A percentile compares a stretch with the other conserved stretches of the same genome.
These are phyloP conservation scores for Neophaeococcomyces aloes DNA, from an alignment of 2,329 filamentous ascomycete genomes.

Conservation along the genomic window DNA sequence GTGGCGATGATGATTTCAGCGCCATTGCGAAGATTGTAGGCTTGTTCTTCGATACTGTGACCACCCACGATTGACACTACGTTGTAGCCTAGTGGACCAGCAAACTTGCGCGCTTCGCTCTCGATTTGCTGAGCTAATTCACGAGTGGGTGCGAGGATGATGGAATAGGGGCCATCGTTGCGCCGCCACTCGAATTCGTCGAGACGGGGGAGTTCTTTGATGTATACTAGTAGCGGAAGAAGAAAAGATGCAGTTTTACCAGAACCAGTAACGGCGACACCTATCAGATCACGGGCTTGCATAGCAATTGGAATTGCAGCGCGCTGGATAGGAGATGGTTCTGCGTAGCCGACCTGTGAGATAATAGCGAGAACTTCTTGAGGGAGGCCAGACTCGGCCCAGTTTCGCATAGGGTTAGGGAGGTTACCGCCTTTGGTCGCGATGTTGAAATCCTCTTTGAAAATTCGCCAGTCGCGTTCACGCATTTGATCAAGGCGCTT, in stretches of 20 bases:
- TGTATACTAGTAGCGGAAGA: constrained; percentile 85
- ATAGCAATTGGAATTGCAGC: constrained; percentile 92
- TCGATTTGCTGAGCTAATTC: constrained; percentile 98
- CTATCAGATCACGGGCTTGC: constrained; percentile 89
- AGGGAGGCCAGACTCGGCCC: constrained; percentile 76
- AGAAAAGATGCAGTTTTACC: constrained; percentile 97
- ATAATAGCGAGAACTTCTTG: constrained; percentile 69
- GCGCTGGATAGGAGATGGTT: constrained; percentile 83
- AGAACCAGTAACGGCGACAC: constrained; percentile 94
- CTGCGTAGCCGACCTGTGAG: constrained; percentile 73
- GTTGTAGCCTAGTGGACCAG: constrained; percentile 77
- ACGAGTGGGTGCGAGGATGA: constrained; percentile 90
- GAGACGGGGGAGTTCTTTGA: constrained; percentile 75
- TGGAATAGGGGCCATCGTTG: constrained; percentile 92
- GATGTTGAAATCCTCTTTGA: constrained; percentile 99
- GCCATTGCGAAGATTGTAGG: constrained; percentile 77
- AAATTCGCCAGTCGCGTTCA: constrained; percentile 96
- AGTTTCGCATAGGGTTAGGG: constrained; percentile 92
- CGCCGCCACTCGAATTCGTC: constrained; percentile 73
- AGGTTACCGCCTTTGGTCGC: constrained; percentile 83
- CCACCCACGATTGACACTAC: constrained; percentile 98
- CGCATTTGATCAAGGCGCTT: constrained; percentile 90
- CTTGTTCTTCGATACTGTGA: constrained; percentile 87
- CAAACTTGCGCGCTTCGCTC: constrained; percentile 85
- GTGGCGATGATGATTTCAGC: constrained; percentile 99